Conservation (phyloP, 495 filamentous ascomycete species). For the Beverwykella pulmonaria region DNA sequence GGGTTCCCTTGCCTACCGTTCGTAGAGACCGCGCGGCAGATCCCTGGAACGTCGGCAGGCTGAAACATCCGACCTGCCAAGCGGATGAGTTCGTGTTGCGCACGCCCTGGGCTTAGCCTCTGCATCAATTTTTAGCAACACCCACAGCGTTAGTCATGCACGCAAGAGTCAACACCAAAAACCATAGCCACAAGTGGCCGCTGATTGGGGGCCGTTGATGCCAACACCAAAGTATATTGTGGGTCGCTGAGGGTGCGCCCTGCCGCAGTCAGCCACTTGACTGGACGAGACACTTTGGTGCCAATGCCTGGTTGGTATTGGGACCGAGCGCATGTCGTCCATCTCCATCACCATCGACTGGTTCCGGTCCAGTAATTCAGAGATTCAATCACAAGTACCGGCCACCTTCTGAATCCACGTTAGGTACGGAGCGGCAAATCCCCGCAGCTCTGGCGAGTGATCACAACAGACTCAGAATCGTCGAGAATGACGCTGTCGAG, state of each 20-base stretch:
- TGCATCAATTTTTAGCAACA: not conserved
- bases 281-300: not conserved
- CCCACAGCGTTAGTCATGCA: not conserved
- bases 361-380: not conserved
- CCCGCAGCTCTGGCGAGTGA: not conserved
- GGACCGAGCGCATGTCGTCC: not conserved
- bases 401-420: not conserved
- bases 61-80: not conserved
- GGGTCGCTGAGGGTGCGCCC: not conserved
- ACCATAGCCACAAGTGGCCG: not conserved
- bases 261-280: not conserved
- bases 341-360: not conserved
- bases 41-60: not conserved
- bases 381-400: not conserved
- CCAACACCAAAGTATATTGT: not conserved
- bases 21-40: not conserved
- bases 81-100: not conserved
- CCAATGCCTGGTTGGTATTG: not conserved
- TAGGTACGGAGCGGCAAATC: no score
- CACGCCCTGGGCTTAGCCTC: not conserved
- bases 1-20: not conserved
- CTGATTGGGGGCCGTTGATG: not conserved
- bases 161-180: not conserved
- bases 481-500: not conserved
- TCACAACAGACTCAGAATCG: not conserved